Evolutionary conservation across 2,329 filamentous ascomycete genomes (phyloP), one percentile per base, ranked within the genome.

Genomic region (Sclerotinia subarctica): DNA sequence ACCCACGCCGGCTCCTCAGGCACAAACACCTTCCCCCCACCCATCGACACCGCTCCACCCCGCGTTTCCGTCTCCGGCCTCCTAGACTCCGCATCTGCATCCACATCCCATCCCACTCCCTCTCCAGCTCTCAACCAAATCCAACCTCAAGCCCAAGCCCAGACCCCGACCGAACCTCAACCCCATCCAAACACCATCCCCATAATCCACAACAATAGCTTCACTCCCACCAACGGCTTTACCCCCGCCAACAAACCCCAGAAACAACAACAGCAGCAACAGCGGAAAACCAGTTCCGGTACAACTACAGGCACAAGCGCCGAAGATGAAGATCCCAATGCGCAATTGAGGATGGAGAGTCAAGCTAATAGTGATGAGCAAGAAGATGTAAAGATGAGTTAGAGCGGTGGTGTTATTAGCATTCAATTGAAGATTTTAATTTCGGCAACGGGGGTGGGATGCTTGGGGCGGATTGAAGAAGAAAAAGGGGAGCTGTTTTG

Each of bases 281-380:
- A 44, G 42, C 19, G 49, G 49, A 24, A 32, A 68, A 47, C 69
- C 51, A 71, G 69, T 15, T 64, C 69, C 13, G 66, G 49, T 24
- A 54, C 42, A 6, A 52, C 62, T 5, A 63, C 62, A 52, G 62
- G 35, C 10, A 24, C 62, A 58, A 64, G 72, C 52, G 70, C 71
- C 3, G 70, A 70, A 56, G 73, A 72, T 15, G 72, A 72, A 44
- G 75, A 76, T 71, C 76, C 76, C 0, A 75, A 75, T 67, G 72
- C 68, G 68, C 76, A 78, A 69, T 66, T 78, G 66, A 70, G 76
- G 71, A 75, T 74, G 71, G 76, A 78, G 70, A 70, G 72, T 35
- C 54, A 46, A 42, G 63, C 66, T 11, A 66, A 49, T 17, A 42
- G 44, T 15, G 57, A 53, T 24, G 64, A 26, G 7, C 44, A 51